Evolutionary conservation across 352 stramenopile species (phyloP), one percentile per base, ranked within the genome.

Genomic region (Aphanomyces stellatus): DNA sequence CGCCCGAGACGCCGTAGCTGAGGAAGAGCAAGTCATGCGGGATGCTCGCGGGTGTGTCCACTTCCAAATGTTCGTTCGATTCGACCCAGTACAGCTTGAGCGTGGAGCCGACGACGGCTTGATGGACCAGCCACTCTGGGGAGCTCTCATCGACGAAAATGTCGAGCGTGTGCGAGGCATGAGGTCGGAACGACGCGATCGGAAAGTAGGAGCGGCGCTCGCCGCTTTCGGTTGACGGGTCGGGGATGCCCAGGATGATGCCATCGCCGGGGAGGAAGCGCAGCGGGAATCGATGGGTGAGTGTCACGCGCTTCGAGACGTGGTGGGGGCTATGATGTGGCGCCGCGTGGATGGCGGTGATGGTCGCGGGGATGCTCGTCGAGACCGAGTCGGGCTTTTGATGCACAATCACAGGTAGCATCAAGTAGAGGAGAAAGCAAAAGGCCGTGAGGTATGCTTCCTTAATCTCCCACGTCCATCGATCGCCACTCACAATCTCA

Each of bases 371-470:
- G 25, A 67, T 15, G 4, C 41, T 46, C 24, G 24, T 19, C n/a
- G 22, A 22, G 10, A 67, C 35, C 19, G 40, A 22, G 15, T 55
- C 48, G 25, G 60, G 60, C 27, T 28, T n/a, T 11, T 67, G 42
- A n/a, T 57, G 37, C 27, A 67, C 48, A 24, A 67, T 57, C 4
- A 67, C 60, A 5, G 60, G 60, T 1, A 67, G 60, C 41, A 67
- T 67, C 17, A 67, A 22, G 34, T 67, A 67, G 17, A 57, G 42
- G 49, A 67, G 40, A n/a, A 67, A 43, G 43, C 60, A 67, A 22
- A 42, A 67, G 17, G 60, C 43, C 33, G 60, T 67, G 17, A 59
- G 57, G 49, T 67, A 67, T 6, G 60, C 60, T 43, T 67, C 60
- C 28, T 56, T 35, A 8, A 67, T 41, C 11, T 49, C 60, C 2